Evolutionary conservation across 2,329 filamentous ascomycete species (phyloP).

Genomic region (Aspergillus niger): DNA sequence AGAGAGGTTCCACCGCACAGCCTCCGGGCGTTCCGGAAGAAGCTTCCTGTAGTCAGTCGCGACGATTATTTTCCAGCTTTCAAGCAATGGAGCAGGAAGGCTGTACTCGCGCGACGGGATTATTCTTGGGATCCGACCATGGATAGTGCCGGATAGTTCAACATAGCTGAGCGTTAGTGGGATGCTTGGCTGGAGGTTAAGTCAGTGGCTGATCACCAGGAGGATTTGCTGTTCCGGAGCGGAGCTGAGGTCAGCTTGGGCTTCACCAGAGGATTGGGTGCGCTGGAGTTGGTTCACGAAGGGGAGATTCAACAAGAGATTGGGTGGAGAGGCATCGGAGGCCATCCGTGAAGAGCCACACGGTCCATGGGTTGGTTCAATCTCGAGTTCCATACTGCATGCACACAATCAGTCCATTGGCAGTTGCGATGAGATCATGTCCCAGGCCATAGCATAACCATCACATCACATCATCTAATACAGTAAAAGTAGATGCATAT

Average conservation of each 20-base stretch:
- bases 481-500: background rate
- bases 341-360: background rate
- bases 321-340: background rate
- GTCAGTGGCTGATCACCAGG: background rate
- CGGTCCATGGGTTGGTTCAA: background rate
- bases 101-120: background rate
- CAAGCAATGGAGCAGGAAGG: background rate
- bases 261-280: background rate
- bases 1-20: slow-evolving; percentile 23
- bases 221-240: background rate
- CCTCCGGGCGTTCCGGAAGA: slow-evolving; percentile 24
- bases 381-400: background rate
- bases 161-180: slow-evolving; percentile 1
- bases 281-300: background rate
- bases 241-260: slow-evolving; percentile 4
- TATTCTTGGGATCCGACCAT: background rate
- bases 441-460: background rate
- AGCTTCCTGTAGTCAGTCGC: slow-evolving; percentile 2
- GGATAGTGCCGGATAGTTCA: slow-evolving; percentile 1
- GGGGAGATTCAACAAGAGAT: background rate
- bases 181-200: slow-evolving; percentile 5
- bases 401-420: no score
- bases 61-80: background rate
- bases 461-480: background rate
- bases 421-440: background rate